Base-by-base conservation (phyloP, 1,284 basidiomycete genomes). In the Hypsizygus ulmarius region DNA sequence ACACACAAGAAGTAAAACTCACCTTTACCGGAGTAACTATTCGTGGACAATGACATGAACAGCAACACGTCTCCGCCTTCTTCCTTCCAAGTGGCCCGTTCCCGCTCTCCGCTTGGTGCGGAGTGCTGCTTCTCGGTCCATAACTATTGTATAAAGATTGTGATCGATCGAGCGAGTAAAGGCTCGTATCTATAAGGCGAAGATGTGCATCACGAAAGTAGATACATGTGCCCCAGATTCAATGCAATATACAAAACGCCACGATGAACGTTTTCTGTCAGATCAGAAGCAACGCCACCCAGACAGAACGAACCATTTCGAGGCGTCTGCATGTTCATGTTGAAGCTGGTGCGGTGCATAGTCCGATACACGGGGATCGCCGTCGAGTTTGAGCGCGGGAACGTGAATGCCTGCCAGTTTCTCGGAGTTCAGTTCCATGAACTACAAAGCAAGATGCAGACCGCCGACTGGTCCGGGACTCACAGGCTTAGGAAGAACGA, bases 401-500 rank as follows among this genome's bases (percentile, higher is more conserved):
- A 58, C 21, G 43, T 49, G 30, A 53, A 50, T 10, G 38, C 50
- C 51, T 51, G 28, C 33, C 19, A 10, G 41, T 29, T 10, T 25
- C 37, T 34, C 9, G 5, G 12, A 33, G 34, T n/a, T 33, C 15
- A 39, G 16, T 25, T 14, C 12, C 15, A 6, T 32, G 12, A 7
- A 33, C 19, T 5, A 27, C 16, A 30, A n/a, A n/a, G n/a, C n/a
- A n/a, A n/a, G n/a, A n/a, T n/a, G 45, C 4, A n/a, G 14, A 18
- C 19, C 12, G 21, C n/a, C 27, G 38, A 35, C 28, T n/a, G 36
- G 16, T 34, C 8, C 18, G 44, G 14, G 38, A 46, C 51, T 39
- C 14, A 62, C 61, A 10, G 59, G 61, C 39, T 57, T 59, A 10
- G 58, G 61, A 33, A 57, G 10, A 34, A 61, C 30, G 5, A 62